Conservation (phyloP, 345 rosid species). For the Brassica napus region Da-Ae NC_063447.1:5275501-5276000, state of each 20-base stretch:
- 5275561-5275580: not conserved
- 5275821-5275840: conserved; percentile 3
- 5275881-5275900: too few species aligned
- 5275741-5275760: conserved; percentile 6
- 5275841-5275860: not conserved
- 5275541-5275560: conserved; percentile 16
- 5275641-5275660: conserved; percentile 63
- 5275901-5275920: too few species aligned
- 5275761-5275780: not conserved
- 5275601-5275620: conserved; percentile 95
- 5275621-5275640: conserved; percentile 73
- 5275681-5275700: not conserved
- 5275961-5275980: too few species aligned
- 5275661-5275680: conserved; percentile 33
- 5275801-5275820: not conserved
- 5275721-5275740: not conserved
- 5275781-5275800: not conserved
- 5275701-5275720: not conserved
- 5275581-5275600: conserved; percentile 68
- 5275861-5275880: not conserved
- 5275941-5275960: too few species aligned
- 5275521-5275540: not conserved
- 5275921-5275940: too few species aligned
- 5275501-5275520: conserved; percentile 82
- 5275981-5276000: too few species aligned